Percentiles rank a stretch among this genome's conserved stretches.
phyloP scores from a whole-genome alignment of 441 rosid genomes.

The Francoa sonchifolia region DNA sequence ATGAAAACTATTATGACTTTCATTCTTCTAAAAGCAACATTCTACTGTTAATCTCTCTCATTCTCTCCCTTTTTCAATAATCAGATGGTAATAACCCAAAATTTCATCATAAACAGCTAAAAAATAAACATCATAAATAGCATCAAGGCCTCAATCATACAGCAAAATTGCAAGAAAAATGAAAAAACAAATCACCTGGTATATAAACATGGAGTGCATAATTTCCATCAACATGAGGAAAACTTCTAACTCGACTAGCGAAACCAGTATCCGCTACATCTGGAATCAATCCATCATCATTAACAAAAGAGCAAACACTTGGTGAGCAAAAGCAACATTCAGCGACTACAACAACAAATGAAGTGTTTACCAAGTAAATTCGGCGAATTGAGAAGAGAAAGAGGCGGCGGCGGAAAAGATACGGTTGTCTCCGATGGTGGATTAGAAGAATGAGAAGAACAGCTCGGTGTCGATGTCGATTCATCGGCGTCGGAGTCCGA shows the following conservation, averaged over 20 bases:
- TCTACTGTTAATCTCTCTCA: no score
- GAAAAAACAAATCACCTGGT: constrained; percentile 33
- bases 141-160: no score
- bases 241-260: constrained; percentile 56
- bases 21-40: no score
- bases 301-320: constrained; percentile 16
- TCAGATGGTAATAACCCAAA: no score
- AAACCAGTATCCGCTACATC: constrained; percentile 24
- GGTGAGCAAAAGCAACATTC: constrained; percentile 2
- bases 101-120: no score
- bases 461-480: constrained; percentile 3
- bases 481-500: constrained; percentile 49
- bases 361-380: constrained; percentile 32
- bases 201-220: constrained; percentile 82
- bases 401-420: constrained; percentile 60
- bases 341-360: not conserved
- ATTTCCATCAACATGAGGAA: constrained; percentile 78
- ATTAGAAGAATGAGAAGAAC: constrained; percentile 1
- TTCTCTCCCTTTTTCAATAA: no score
- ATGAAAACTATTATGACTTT: no score
- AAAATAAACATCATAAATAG: no score
- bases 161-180: no score
- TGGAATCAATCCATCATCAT: constrained; percentile 17
- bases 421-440: constrained; percentile 5
- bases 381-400: constrained; percentile 53